A percentile compares a stretch with the other conserved stretches of the same genome.
These are phyloP conservation scores for Dactylellina parvicollis DNA, from an alignment of 2,329 filamentous ascomycete species.

Conservation along the genomic window DNA sequence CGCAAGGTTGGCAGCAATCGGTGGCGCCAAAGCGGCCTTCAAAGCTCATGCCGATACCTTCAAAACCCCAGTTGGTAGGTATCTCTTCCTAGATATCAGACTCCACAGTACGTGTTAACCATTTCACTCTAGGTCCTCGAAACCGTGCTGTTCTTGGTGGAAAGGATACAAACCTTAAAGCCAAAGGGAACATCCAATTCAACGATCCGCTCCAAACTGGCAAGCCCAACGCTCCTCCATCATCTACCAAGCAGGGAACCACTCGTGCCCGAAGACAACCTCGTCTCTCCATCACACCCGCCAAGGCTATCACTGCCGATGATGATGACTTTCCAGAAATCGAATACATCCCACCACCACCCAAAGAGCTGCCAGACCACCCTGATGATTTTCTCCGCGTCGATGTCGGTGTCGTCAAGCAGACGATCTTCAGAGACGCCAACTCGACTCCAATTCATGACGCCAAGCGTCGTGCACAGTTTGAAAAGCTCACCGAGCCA, in stretches of 20 bases:
- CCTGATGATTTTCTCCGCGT: constrained; percentile 73
- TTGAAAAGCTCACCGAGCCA: constrained; percentile 34
- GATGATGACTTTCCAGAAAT: constrained; percentile 75
- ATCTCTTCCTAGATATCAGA: constrained; percentile 21
- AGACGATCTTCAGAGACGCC: constrained; percentile 71
- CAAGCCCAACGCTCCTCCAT: constrained; percentile 69
- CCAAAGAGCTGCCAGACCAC: constrained; percentile 70
- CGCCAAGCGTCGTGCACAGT: constrained; percentile 16
- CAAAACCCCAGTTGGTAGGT: constrained; percentile 81
- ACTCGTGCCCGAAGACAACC: constrained; percentile 63
- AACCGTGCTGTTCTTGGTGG: constrained; percentile 84
- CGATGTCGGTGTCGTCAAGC: constrained; percentile 70
- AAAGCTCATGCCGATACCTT: constrained; percentile 72
- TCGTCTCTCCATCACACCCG: constrained; percentile 70
- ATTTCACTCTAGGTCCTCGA: constrained; percentile 66
- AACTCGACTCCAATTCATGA: constrained; percentile 60
- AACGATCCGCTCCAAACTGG: constrained; percentile 73
- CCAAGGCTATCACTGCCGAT: constrained; percentile 67
- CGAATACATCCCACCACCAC: constrained; percentile 82
- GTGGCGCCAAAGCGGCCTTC: constrained; percentile 64
- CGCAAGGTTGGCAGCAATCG: constrained; percentile 68
- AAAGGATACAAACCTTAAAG: constrained; percentile 96
- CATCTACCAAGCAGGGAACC: constrained; percentile 70
- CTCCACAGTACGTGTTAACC: not conserved
- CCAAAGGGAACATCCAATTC: constrained; percentile 62